Evolutionary conservation across 2,329 filamentous ascomycete genomes (phyloP).

Genomic region (Alternaria rosae): DNA sequence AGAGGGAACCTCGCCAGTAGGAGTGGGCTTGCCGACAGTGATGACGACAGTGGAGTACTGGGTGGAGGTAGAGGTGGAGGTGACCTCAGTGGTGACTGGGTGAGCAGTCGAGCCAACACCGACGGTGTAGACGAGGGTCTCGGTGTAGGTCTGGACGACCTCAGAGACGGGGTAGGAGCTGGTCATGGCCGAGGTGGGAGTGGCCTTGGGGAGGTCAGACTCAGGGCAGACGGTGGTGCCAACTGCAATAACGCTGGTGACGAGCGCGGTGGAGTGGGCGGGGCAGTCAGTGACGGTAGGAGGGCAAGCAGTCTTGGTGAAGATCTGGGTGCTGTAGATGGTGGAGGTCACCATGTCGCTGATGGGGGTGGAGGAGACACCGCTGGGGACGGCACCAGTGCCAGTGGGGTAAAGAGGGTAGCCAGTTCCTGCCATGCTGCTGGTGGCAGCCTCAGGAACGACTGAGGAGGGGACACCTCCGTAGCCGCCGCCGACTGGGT

Average conservation of each 20-base stretch:
- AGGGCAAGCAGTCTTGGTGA: slow-evolving; percentile 37
- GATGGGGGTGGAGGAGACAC: slow-evolving; percentile 43
- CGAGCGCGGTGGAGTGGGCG: slow-evolving; percentile 39
- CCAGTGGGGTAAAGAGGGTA: slow-evolving; percentile 33
- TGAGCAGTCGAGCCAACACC: slow-evolving; percentile 53
- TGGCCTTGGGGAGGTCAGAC: slow-evolving; percentile 23
- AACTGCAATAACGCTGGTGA: slow-evolving; percentile 52
- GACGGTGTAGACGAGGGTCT: slow-evolving; percentile 55
- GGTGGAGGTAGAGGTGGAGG: slow-evolving; percentile 42
- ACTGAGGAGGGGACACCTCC: not conserved
- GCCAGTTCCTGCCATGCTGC: slow-evolving; percentile 11
- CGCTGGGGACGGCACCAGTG: slow-evolving; percentile 42
- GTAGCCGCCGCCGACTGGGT: not conserved
- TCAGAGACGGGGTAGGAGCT: slow-evolving; percentile 34
- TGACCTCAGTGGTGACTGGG: slow-evolving; percentile 52
- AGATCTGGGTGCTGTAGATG: slow-evolving; percentile 54
- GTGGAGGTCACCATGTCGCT: slow-evolving; percentile 50
- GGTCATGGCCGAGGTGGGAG: slow-evolving; percentile 21
- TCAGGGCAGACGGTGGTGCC: slow-evolving; percentile 56
- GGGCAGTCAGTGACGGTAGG: slow-evolving; percentile 16
- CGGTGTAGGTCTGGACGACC: slow-evolving; percentile 47
- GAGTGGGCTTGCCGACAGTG: slow-evolving; percentile 23
- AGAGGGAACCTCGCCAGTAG: slow-evolving; percentile 4
- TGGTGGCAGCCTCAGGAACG: slow-evolving; percentile 8
- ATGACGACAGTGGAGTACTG: slow-evolving; percentile 43